A percentile compares a stretch with the other conserved stretches of the same genome.
Conservation (phyloP, 2,329 filamentous ascomycete species). For the Alternaria postmessia region DNA sequence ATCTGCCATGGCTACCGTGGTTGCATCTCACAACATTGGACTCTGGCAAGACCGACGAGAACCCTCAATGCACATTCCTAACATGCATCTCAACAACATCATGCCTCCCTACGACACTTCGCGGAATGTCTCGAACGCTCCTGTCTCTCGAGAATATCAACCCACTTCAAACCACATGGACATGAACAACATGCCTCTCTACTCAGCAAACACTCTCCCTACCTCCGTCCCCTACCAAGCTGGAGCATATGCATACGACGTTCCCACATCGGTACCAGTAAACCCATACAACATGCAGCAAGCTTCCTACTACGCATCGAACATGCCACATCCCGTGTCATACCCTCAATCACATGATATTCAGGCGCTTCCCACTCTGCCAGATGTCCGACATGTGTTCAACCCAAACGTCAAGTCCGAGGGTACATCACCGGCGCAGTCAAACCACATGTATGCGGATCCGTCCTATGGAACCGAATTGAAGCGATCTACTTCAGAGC, state of each 20-base stretch:
- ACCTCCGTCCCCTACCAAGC: slow-evolving; percentile 48
- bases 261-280: slow-evolving; percentile 34
- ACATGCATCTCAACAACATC: slow-evolving; percentile 42
- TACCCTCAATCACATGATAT: slow-evolving; percentile 33
- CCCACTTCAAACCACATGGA: slow-evolving; percentile 45
- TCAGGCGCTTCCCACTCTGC: slow-evolving; percentile 37
- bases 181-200: slow-evolving; percentile 47
- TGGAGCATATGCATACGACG: slow-evolving; percentile 47
- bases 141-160: slow-evolving; percentile 41
- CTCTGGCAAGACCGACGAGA: slow-evolving; percentile 48
- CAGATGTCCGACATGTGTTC: slow-evolving; percentile 41
- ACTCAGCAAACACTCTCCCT: slow-evolving; percentile 37
- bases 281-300: slow-evolving; percentile 51
- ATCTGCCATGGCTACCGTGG: slow-evolving; percentile 48
- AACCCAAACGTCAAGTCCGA: slow-evolving; percentile 55
- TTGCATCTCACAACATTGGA: slow-evolving; percentile 47
- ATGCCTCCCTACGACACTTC: slow-evolving; percentile 42
- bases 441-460: slow-evolving; percentile 52
- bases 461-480: slow-evolving; percentile 45
- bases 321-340: slow-evolving; percentile 37
- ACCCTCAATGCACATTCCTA: slow-evolving; percentile 38
- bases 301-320: slow-evolving; percentile 37
- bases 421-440: slow-evolving; percentile 52
- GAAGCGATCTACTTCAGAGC: slow-evolving; percentile 57
- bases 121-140: slow-evolving; percentile 33